Conservation (phyloP, 129 eudicot genomes). For the Glebionis coronaria region DNA sequence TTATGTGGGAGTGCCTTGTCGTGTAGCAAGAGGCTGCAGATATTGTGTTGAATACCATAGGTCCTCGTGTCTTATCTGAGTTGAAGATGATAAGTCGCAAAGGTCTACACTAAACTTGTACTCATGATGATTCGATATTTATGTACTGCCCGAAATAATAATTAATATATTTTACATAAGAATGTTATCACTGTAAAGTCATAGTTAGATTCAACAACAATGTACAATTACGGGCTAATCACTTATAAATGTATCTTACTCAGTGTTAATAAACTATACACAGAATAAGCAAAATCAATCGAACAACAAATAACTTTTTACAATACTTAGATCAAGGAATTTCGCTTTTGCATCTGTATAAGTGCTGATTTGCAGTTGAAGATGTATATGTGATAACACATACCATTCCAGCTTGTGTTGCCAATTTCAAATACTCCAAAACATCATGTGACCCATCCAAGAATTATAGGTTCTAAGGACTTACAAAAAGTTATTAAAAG, state of each 20-base stretch:
- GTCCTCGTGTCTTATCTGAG: conserved; percentile 64
- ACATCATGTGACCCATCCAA: neutral
- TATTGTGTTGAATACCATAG: conserved; percentile 61
- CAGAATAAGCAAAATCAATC: too few species aligned
- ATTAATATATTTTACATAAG: neutral
- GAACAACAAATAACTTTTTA: too few species aligned
- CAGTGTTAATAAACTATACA: too few species aligned
- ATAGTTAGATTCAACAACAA: neutral
- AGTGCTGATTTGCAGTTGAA: too few species aligned
- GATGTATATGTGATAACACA: too few species aligned
- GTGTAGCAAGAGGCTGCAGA: conserved; percentile 77
- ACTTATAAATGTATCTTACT: too few species aligned
- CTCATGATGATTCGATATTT: neutral
- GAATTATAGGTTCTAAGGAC: conserved; percentile 18
- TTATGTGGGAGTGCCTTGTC: conserved; percentile 70
- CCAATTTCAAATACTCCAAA: too few species aligned
- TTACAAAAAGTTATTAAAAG: conserved; percentile 52
- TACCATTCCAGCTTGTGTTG: too few species aligned
- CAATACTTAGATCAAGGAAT: too few species aligned
- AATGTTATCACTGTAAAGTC: neutral
- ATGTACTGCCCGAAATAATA: neutral
- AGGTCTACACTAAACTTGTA: conserved; percentile 34
- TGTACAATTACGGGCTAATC: too few species aligned
- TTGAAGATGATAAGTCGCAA: conserved; percentile 49
- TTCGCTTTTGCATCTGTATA: too few species aligned